Base-by-base conservation (phyloP, 768 basidiomycete genomes). In the Xerocomellus intermedius region DNA sequence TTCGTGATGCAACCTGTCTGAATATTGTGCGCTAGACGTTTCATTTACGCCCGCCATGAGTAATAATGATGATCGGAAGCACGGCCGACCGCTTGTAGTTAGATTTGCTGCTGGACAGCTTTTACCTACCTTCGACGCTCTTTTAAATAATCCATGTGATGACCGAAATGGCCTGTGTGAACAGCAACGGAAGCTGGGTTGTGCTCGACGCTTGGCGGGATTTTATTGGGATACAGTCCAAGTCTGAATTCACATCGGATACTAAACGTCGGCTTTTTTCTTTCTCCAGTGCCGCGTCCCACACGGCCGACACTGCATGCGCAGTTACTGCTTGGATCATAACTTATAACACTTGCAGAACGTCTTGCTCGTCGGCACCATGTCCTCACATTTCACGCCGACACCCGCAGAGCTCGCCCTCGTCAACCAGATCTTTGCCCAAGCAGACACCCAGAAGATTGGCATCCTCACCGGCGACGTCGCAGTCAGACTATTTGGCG, bases 401-500 rank as follows among this genome's bases (percentile, higher is more conserved):
- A 76, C 82, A 22, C 69, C 77, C 3, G 60, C 67, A 54, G 81
- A 82, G 60, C 69, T 82, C 47, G 76, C 81, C 21, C 79, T 93
- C 59, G 86, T 87, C 52, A 78, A 82, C 64, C 81, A 85, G 64
- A 86, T 94, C 70, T 92, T 93, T 65, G 69, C 75, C 42, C 78
- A 83, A 59, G 82, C 82, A 21, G 94, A 94, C 74, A 74, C 86
- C 4, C 83, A 91, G 73, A 87, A 88, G 69, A 78, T 87, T 53
- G 91, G 91, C 39, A 82, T 92, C 59, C 75, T 96, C 69, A 91
- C 91, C 16, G 95, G 95, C 65, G 94, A 96, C 59, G 85, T 87
- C 64, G 97, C 95, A 48, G 87, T 97, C 69, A 84, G 82, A 68
- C 78, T 95, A 56, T 93, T 98, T 65, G 79, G 83, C 56, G 87